Evolutionary conservation across 169 alveolate genomes (phyloP), one percentile per base, ranked within the genome.

Genomic region (Theileria equi): DNA sequence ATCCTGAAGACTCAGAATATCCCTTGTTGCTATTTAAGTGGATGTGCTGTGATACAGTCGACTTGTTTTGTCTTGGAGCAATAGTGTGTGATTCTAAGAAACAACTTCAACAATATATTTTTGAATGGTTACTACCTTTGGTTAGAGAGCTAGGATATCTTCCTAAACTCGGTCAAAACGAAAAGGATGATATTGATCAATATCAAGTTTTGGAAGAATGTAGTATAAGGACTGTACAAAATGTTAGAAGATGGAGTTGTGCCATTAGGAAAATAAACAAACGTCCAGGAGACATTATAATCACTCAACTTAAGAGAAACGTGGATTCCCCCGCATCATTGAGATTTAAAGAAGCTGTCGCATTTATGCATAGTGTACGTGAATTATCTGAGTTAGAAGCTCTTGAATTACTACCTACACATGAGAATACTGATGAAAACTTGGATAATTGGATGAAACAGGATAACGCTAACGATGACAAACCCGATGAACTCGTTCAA

Each of bases 161-260:
- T 47, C 55, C 88, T 5, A 67, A 54, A 64, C 59, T 49, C 11
- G 65, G 28, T 10, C 40, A 44, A 10, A 53, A 62, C 41, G 88
- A 77, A 55, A 70, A 45, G 58, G 67, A 69, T 41, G 78, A 88
- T 70, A 52, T 83, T 45, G 65, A 77, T 50, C 44, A 45, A 10
- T 80, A 70, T 23, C 72, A 69, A 45, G 93, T 89, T 13, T 62
- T 89, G 50, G 94, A 89, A 60, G 94, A 89, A 49, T 89, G 94
- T 65, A 76, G 79, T 29, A 40, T 87, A 29, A 64, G 94, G 28
- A 87, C 90, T 29, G 89, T 85, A 28, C 94, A 89, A 49, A 89
- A 86, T 60, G 91, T 89, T 40, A 62, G 94, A 26, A 72, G 94
- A 34, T 89, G 92, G 92, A 72, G 88, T 50, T 86, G 92, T 48